Evolutionary conservation across 768 basidiomycete genomes (phyloP).

Genomic region (Suillus hirtellus): DNA sequence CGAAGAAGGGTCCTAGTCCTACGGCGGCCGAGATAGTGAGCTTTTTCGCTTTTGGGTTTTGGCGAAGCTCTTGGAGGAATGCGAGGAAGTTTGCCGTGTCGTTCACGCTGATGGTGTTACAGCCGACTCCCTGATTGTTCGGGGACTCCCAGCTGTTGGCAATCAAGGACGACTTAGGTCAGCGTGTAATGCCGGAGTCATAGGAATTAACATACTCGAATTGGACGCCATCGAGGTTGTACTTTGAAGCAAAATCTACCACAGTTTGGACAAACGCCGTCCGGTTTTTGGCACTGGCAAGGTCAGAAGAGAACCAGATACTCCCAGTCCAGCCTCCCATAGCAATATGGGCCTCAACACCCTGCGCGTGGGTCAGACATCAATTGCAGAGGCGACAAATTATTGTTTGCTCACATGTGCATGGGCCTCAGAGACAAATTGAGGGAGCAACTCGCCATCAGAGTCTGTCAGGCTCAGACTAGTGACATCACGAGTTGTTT

Average conservation of each 20-base stretch:
- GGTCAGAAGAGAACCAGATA: constrained; percentile 58
- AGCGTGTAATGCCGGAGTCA: background rate
- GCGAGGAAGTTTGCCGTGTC: constrained; percentile 79
- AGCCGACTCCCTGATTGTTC: constrained; percentile 59
- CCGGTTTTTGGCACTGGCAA: constrained; percentile 57
- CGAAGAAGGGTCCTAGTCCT: constrained; percentile 65
- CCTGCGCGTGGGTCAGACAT: constrained; percentile 32
- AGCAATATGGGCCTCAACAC: constrained; percentile 55
- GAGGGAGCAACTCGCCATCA: constrained; percentile 49
- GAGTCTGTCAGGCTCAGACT: constrained; percentile 39
- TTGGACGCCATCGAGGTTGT: constrained; percentile 56
- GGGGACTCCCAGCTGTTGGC: constrained; percentile 84
- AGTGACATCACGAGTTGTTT: constrained; percentile 34
- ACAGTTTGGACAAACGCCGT: constrained; percentile 67
- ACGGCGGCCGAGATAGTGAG: constrained; percentile 71
- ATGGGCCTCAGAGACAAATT: constrained; percentile 53
- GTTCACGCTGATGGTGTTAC: constrained; percentile 54
- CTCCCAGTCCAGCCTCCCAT: constrained; percentile 77
- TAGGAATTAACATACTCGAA: constrained; percentile 25
- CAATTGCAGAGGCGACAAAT: background rate
- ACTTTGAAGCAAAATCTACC: constrained; percentile 45
- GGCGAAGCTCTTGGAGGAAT: constrained; percentile 72
- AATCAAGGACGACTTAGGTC: constrained; percentile 14
- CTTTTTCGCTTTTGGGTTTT: constrained; percentile 46
- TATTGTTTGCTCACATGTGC: constrained; percentile 28